A percentile compares a stretch with the other conserved stretches of the same genome.
Conservation (phyloP, 2,329 filamentous ascomycete species). For the Arachnopeziza araneosa region DNA sequence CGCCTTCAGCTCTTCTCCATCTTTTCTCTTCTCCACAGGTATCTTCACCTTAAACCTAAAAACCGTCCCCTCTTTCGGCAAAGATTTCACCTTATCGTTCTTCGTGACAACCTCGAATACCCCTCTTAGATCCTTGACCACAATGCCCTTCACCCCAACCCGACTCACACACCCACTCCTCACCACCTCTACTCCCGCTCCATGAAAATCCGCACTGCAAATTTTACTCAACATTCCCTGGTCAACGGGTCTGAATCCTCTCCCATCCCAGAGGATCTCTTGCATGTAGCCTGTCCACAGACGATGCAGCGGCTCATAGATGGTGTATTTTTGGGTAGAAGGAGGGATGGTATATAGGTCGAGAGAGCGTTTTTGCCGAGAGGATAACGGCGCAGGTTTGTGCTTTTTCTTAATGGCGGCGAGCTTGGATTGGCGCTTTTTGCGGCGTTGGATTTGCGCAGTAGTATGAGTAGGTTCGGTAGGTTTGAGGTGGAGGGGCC, state of each 20-base stretch:
- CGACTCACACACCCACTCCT: constrained; percentile 73
- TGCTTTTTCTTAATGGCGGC: constrained; percentile 37
- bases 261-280: constrained; percentile 58
- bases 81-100: constrained; percentile 63
- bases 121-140: constrained; percentile 82
- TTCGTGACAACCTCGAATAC: constrained; percentile 78
- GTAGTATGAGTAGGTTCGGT: constrained; percentile 33
- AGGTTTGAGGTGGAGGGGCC: constrained; percentile 62
- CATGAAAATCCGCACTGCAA: constrained; percentile 84
- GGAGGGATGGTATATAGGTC: constrained; percentile 71
- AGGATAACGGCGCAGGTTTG: constrained; percentile 66
- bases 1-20: constrained; percentile 13
- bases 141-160: constrained; percentile 80
- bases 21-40: constrained; percentile 17
- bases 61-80: constrained; percentile 86
- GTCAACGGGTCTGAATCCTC: constrained; percentile 15
- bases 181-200: constrained; percentile 76
- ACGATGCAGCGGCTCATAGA: constrained; percentile 70
- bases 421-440: constrained; percentile 31
- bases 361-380: constrained; percentile 67
- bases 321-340: constrained; percentile 61
- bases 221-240: constrained; percentile 62
- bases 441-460: constrained; percentile 31
- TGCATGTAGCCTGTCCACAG: constrained; percentile 84
- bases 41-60: constrained; percentile 70